Conservation (phyloP, 2,329 filamentous ascomycete species). For the Cercospora sp. region DNA sequence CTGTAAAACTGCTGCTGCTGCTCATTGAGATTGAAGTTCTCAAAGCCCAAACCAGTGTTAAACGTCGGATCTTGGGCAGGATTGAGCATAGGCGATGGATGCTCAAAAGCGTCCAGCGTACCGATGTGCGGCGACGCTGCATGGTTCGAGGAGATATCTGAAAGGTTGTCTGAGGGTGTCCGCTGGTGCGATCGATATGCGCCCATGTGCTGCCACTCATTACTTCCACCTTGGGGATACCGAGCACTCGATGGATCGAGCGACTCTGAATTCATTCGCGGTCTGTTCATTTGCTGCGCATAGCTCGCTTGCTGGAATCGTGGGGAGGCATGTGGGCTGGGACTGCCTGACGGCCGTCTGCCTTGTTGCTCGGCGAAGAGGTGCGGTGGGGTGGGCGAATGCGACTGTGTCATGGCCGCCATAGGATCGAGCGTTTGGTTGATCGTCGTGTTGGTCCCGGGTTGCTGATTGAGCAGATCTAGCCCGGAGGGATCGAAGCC, state of each 20-base stretch:
- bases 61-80: constrained; percentile 73
- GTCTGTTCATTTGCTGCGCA: constrained; percentile 54
- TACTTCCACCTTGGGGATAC: constrained; percentile 53
- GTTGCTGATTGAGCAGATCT: constrained; percentile 42
- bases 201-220: constrained; percentile 60
- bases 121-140: constrained; percentile 74
- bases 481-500: constrained; percentile 48
- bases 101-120: constrained; percentile 77
- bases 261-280: constrained; percentile 56
- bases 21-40: constrained; percentile 77
- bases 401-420: constrained; percentile 51
- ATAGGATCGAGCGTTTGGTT: constrained; percentile 50
- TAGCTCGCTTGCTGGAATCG: constrained; percentile 50
- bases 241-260: constrained; percentile 62
- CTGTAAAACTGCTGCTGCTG: constrained; percentile 36
- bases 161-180: constrained; percentile 80
- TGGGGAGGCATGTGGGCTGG: constrained; percentile 55
- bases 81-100: constrained; percentile 77
- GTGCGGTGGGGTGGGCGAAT: constrained; percentile 57
- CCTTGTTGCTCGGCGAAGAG: constrained; percentile 54
- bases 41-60: constrained; percentile 74
- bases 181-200: constrained; percentile 79
- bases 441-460: constrained; percentile 44
- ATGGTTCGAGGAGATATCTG: constrained; percentile 77
- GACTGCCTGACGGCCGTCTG: constrained; percentile 54